Percentiles rank a stretch among this genome's conserved stretches.
phyloP scores from a whole-genome alignment of 1,284 basidiomycete species.

The Volvariella volvacea region DNA sequence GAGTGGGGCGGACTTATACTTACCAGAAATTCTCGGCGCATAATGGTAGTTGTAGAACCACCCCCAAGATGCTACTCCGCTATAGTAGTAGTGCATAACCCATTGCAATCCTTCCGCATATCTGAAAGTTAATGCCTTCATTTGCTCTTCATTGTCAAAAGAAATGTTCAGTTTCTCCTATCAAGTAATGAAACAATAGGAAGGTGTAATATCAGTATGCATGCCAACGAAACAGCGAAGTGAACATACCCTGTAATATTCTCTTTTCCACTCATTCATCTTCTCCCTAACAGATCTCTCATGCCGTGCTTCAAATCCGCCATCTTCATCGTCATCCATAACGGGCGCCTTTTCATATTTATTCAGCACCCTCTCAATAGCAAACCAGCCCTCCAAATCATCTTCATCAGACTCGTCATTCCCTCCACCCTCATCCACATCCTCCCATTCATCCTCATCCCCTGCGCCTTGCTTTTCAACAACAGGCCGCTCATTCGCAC shows the following conservation, averaged over 20 bases:
- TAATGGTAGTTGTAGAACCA: constrained; percentile 99
- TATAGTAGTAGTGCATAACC: constrained; percentile 99
- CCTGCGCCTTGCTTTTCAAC: constrained; percentile 16
- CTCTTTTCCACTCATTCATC: constrained; percentile 89
- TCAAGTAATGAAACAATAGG: not conserved
- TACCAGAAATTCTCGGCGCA: constrained; percentile 89
- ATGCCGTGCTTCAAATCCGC: constrained; percentile 73
- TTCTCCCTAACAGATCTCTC: constrained; percentile 72
- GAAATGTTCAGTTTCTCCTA: constrained; percentile 83
- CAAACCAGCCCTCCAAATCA: constrained; percentile 55
- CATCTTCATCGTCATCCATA: constrained; percentile 57
- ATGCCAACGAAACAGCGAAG: not conserved
- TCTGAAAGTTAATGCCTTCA: constrained; percentile 65
- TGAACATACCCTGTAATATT: constrained; percentile 83
- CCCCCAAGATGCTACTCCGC: constrained; percentile 94
- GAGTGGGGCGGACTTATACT: constrained; percentile 14
- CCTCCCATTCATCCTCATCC: constrained; percentile 26
- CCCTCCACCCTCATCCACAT: constrained; percentile 37
- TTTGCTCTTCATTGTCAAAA: constrained; percentile 59
- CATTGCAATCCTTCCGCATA: constrained; percentile 97
- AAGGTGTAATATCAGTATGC: too few species aligned
- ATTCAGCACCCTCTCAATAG: constrained; percentile 77
- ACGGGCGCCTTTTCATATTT: constrained; percentile 88
- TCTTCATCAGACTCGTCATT: constrained; percentile 44
- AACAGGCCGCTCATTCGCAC: not conserved